A percentile compares a stretch with the other conserved stretches of the same genome.
phyloP scores from a whole-genome alignment of 2,329 filamentous ascomycete genomes.

The Diaporthe citrichinensis region DNA sequence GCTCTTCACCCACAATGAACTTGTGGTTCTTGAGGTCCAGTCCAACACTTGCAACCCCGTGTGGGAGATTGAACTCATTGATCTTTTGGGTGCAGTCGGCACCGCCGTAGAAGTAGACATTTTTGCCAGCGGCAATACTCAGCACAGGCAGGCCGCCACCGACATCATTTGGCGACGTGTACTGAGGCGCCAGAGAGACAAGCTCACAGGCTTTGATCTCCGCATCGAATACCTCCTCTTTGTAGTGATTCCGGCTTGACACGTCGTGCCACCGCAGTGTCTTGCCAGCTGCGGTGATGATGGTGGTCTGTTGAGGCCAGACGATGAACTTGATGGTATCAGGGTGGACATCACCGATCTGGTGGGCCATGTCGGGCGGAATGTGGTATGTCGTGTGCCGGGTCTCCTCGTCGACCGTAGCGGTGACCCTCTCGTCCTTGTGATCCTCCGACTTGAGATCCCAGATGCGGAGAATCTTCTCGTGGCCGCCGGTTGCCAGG shows the following conservation, averaged over 20 bases:
- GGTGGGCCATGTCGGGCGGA: conserved; percentile 77
- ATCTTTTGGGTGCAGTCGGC: conserved; percentile 77
- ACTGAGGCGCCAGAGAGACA: conserved; percentile 74
- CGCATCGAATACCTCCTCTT: conserved; percentile 84
- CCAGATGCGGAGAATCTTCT: conserved; percentile 96
- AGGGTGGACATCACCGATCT: conserved; percentile 89
- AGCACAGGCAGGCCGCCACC: conserved; percentile 80
- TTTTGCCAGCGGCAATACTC: conserved; percentile 94
- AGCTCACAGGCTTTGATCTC: conserved; percentile 94
- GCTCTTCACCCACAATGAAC: conserved; percentile 90
- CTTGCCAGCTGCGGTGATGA: conserved; percentile 94
- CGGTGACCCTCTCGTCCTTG: conserved; percentile 54
- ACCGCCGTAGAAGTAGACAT: conserved; percentile 92
- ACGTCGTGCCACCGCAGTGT: conserved; percentile 96
- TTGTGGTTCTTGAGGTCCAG: conserved; percentile 85
- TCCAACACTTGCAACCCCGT: conserved; percentile 92
- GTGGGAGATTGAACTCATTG: conserved; percentile 84
- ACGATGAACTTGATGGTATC: conserved; percentile 96
- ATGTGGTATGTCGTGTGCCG: conserved; percentile 60
- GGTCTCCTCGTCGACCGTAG: conserved; percentile 51
- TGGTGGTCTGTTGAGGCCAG: conserved; percentile 89
- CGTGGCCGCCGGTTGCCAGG: conserved; percentile 92
- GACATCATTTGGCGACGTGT: conserved; percentile 72
- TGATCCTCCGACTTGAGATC: conserved; percentile 76
- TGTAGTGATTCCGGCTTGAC: conserved; percentile 79